Evolutionary conservation across 1,284 basidiomycete species (phyloP).

Genomic region (Volvariella volvacea): DNA sequence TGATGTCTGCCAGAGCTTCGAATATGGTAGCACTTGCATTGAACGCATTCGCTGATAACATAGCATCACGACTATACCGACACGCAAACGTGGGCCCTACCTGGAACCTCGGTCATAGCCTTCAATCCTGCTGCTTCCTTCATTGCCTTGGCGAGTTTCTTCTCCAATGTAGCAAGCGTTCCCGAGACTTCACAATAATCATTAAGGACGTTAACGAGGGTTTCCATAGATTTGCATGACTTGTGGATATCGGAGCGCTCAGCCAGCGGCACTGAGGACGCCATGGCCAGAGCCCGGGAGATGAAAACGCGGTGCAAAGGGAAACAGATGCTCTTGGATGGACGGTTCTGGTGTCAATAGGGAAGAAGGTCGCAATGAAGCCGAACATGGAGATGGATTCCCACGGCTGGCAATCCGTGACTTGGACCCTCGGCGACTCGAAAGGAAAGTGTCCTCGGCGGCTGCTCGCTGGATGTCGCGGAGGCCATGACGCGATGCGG

Average conservation of each 20-base stretch:
- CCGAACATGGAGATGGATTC: too few species aligned
- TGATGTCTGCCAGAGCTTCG: slow-evolving; percentile 62
- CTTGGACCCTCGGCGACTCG: too few species aligned
- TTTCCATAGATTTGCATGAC: slow-evolving; percentile 69
- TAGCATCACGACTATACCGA: neutral
- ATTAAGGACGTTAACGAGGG: slow-evolving; percentile 55
- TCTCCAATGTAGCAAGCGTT: slow-evolving; percentile 59
- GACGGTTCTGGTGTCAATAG: too few species aligned
- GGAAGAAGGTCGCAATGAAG: too few species aligned
- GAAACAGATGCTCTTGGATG: too few species aligned
- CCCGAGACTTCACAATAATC: slow-evolving; percentile 68
- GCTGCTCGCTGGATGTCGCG: too few species aligned
- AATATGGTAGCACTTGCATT: slow-evolving; percentile 57
- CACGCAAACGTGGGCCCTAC: slow-evolving; percentile 29
- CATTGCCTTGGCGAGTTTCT: slow-evolving; percentile 65
- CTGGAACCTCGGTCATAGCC: slow-evolving; percentile 52
- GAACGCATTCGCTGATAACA: slow-evolving; percentile 52
- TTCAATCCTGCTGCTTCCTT: slow-evolving; percentile 58
- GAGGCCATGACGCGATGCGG: too few species aligned
- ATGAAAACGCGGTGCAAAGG: too few species aligned
- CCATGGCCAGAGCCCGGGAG: too few species aligned
- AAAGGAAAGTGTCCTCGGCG: too few species aligned
- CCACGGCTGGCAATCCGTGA: too few species aligned
- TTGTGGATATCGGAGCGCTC: slow-evolving; percentile 72
- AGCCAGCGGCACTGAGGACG: slow-evolving; percentile 16